Evolutionary conservation across 805 yeast species (phyloP).

Genomic region (Kluyveromyces siamensis): DNA sequence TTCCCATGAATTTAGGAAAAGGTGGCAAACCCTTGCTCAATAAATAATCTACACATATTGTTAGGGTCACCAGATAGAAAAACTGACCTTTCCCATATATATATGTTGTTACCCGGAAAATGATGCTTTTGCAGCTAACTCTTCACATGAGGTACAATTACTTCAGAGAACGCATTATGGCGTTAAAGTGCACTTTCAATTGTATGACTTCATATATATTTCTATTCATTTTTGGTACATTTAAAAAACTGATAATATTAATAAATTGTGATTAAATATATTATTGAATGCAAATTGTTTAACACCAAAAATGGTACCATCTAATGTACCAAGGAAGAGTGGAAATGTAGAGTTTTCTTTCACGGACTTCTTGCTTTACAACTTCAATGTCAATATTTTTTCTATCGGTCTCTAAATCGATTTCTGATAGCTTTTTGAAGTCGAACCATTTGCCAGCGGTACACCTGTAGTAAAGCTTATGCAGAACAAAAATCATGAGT

Average conservation of each 20-base stretch:
- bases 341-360: slow-evolving; percentile 29
- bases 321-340: slow-evolving; percentile 35
- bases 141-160: too few relatives aligned
- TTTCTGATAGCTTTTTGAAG: slow-evolving; percentile 32
- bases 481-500: slow-evolving; percentile 38
- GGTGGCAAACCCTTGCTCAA: neutral
- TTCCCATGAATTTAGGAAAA: neutral
- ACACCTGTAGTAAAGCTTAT: slow-evolving; percentile 35
- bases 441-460: slow-evolving; percentile 15
- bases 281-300: slow-evolving; percentile 2
- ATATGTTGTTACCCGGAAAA: too few relatives aligned
- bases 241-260: too few relatives aligned
- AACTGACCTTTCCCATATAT: too few relatives aligned
- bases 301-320: slow-evolving; percentile 33
- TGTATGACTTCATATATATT: neutral
- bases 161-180: neutral
- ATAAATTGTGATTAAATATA: too few relatives aligned
- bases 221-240: neutral
- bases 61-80: too few relatives aligned
- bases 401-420: slow-evolving; percentile 48
- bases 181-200: neutral
- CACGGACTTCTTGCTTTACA: slow-evolving; percentile 36
- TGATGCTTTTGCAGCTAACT: too few relatives aligned
- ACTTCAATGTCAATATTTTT: slow-evolving; percentile 40
- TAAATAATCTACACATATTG: too few relatives aligned